Conservation (phyloP, 2,329 filamentous ascomycete genomes). For the Endoconidiophora laricicola region DNA sequence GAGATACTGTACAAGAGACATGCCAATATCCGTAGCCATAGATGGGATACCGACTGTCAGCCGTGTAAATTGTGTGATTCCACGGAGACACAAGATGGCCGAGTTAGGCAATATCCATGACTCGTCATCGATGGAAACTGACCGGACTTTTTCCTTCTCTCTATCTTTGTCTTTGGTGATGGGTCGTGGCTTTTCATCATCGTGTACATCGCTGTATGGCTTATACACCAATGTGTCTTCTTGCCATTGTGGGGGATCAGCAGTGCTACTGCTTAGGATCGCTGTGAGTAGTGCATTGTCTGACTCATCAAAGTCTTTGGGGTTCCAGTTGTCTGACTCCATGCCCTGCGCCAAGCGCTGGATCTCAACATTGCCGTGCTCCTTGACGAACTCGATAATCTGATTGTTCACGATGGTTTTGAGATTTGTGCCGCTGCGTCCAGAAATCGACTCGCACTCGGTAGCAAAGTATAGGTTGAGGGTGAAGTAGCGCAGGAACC, state of each 20-base stretch:
- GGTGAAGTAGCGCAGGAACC: slow-evolving; percentile 68
- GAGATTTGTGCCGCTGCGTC: slow-evolving; percentile 55
- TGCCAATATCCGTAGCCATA: slow-evolving; percentile 70
- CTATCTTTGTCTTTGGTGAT: slow-evolving; percentile 33
- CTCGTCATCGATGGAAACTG: slow-evolving; percentile 68
- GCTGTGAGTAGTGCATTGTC: slow-evolving; percentile 43
- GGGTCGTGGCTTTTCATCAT: slow-evolving; percentile 20
- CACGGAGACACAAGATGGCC: slow-evolving; percentile 62
- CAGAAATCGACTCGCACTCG: slow-evolving; percentile 72
- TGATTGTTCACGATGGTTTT: slow-evolving; percentile 70
- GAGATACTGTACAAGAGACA: slow-evolving; percentile 66
- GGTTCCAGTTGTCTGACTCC: slow-evolving; percentile 67
- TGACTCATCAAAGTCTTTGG: slow-evolving; percentile 53
- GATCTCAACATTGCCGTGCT: slow-evolving; percentile 53
- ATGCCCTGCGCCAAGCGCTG: slow-evolving; percentile 60
- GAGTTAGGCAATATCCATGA: slow-evolving; percentile 75
- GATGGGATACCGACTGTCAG: slow-evolving; percentile 74
- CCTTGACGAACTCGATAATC: slow-evolving; percentile 63
- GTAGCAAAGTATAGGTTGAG: slow-evolving; percentile 71
- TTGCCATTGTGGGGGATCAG: slow-evolving; percentile 51
- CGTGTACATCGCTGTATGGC: slow-evolving; percentile 24
- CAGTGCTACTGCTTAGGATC: slow-evolving; percentile 53
- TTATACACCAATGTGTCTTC: slow-evolving; percentile 43
- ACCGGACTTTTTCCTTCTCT: slow-evolving; percentile 47
- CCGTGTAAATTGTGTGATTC: slow-evolving; percentile 67